These are phyloP conservation scores for Asterophora lycoperdoides DNA, from an alignment of 768 basidiomycete species.

Conservation along the genomic window DNA sequence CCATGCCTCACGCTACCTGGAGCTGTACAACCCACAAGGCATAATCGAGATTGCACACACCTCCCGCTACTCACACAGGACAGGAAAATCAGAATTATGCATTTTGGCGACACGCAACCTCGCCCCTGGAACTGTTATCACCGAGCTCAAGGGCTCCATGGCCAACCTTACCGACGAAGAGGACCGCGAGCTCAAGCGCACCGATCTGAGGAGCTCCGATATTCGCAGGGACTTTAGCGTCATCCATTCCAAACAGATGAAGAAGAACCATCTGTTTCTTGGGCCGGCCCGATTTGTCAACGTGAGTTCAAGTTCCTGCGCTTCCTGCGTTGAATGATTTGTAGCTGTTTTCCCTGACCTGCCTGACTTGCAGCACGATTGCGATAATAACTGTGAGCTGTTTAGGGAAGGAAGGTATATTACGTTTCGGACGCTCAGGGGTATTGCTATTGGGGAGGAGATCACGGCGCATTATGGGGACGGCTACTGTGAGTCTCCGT, in stretches of 20 bases:
- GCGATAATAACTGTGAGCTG: constrained; percentile 83
- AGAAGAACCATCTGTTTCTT: constrained; percentile 88
- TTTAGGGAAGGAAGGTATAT: constrained; percentile 88
- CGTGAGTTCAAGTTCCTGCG: constrained; percentile 47
- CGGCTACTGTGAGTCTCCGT: constrained; percentile 70
- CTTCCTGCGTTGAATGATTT: constrained; percentile 17
- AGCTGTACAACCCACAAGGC: constrained; percentile 79
- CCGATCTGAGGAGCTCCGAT: constrained; percentile 68
- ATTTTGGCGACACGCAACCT: constrained; percentile 78
- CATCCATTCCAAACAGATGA: constrained; percentile 87
- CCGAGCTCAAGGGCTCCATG: constrained; percentile 89
- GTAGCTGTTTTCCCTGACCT: constrained; percentile 11
- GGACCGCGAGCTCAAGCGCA: constrained; percentile 81
- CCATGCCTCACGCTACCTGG: constrained; percentile 85
- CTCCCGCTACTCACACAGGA: constrained; percentile 79
- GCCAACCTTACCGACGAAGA: constrained; percentile 83
- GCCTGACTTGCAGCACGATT: constrained; percentile 64
- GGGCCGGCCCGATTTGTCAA: constrained; percentile 92
- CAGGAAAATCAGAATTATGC: constrained; percentile 86
- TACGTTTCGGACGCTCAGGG: constrained; percentile 79
- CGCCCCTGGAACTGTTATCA: constrained; percentile 65
- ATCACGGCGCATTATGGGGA: constrained; percentile 90
- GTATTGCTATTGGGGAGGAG: constrained; percentile 78
- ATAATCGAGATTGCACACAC: constrained; percentile 88
- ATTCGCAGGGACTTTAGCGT: constrained; percentile 88